Evolutionary conservation across 1,284 basidiomycete genomes (phyloP), one percentile per base, ranked within the genome.

Genomic region (Laetiporus sulphureus): DNA sequence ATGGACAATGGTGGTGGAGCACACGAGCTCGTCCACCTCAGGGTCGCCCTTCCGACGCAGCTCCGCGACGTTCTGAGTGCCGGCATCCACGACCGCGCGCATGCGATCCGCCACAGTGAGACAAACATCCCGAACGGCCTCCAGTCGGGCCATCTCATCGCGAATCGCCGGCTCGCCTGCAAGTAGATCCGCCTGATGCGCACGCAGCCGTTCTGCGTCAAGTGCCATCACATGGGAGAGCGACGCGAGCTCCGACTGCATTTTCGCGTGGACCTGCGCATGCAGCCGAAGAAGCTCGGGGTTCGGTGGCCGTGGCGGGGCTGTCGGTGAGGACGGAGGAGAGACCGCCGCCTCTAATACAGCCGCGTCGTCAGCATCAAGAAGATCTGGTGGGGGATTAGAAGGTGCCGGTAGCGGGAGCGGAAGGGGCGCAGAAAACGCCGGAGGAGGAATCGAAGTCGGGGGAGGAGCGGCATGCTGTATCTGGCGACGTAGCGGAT

Each of bases 51-150:
- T 84, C 40, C 73, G 68, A 47, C 77, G 75, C 47, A 93, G 64
- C 51, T 86, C 83, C 12, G 71, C 63, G 22, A 94, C 67, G 50
- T 83, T 82, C 39, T 70, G 62, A 54, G 90, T 81, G 13, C 79
- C 85, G 39, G 74, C 70, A 2, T 66, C 58, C 1, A 96, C 79
- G 1, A 80, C 74, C 29, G 62, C 69, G 21, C 71, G 70, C 50
- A 91, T 67, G 45, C 88, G 77, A 22, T 70, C 72, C 25, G 83
- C 77, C 12, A 93, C 92, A 34, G 72, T 78, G 45, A 70, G 71
- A 65, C 96, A 99, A 7, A 99, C 93, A 53, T 90, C 89, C 44
- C 83, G 75, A n/a, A 99, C 96, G 18, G 93, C 94, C 62, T 89
- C 83, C 20, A 99, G 71, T n/a, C 96, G 76, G 4, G 83, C 87